Evolutionary conservation across 108 stramenopile species (phyloP), one percentile per base, ranked within the genome.

Genomic region (Pseudonitzschia multistriata): DNA sequence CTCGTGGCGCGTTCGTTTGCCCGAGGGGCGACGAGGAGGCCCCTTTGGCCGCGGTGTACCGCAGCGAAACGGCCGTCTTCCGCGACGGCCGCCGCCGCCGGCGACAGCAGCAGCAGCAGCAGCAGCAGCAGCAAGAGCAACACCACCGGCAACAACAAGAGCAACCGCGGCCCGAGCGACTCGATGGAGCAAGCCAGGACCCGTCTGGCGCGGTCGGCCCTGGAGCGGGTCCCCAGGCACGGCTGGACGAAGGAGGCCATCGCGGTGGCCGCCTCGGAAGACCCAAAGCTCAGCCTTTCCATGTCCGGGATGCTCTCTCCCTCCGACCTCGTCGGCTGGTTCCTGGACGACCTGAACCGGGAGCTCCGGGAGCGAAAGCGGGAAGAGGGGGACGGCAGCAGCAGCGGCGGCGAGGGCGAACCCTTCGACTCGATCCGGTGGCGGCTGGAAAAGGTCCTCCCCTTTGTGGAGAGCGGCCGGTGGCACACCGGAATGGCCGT

Each of bases 401-500:
- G 22, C 28, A 31, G 17, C 5, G 48, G 42, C 13, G 14, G 6
- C 15, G 6, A 49, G 11, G 21, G 35, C 0, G 33, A 21, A 6
- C 52, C 21, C n/a, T 73, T 48, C 25, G 48, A 74, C 22, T 49
- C 68, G 36, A 67, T 66, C 19, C 57, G 70, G 47, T 73, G 78
- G 78, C 61, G 67, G 25, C 53, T 70, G 14, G 49, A 65, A 54
- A 67, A 72, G 64, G 78, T 79, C 60, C 77, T 82, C 19, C 83
- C 75, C 65, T 79, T 81, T 69, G 50, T 45, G 15, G 36, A 76
- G 56, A 69, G 59, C 27, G 62, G 61, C 0, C 71, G 79, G 71
- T 95, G 94, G 94, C 91, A 92, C 55, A 78, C 89, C 49, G 91
- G 81, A 19, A 91, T 95, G 89, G 94, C 94, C 1, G 59, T 95